Evolutionary conservation across 495 filamentous ascomycete species (phyloP), one percentile per base, ranked within the genome.

Genomic region (Daldinia caldariorum): DNA sequence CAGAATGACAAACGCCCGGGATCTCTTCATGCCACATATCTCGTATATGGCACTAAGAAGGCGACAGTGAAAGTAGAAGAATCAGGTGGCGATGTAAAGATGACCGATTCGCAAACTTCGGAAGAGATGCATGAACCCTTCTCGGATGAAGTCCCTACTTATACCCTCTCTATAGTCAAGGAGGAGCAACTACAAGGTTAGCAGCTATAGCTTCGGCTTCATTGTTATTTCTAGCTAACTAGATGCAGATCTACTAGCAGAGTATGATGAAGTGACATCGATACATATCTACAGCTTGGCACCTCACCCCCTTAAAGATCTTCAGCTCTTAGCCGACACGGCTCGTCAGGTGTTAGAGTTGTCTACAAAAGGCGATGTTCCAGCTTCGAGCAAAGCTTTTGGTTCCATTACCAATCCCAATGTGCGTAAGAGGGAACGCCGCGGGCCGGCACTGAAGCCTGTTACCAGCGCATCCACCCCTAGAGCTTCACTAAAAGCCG

Each of bases 241-340:
- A 9, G 16, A 20, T 22, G 20, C 67, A 97, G 93, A 88, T 77
- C 81, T 84, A 0, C 89, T 93, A 63, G 76, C 82, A 14, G 85
- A 87, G 13, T 97, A 93, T 64, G 83, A 90, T 39, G 82, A 87
- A 22, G 87, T 97, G 61, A 83, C 82, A 0, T 91, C 90, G 3
- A 89, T 97, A 59, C 92, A 97, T 74, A 80, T 98, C 53, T 98
- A 98, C 79, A 97, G 93, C 74, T 69, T 98, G 43, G 90, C 90
- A 38, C 86, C 91, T 1, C 84, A 87, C 32, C 82, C 87, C 2
- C 78, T 93, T 8, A 89, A 92, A 83, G 89, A 97, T 73, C 80
- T 97, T 35, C 88, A 92, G 74, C 75, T 90, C 8, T 83, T 97
- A 54, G 89, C 89, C 10, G 89, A 94, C 70, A 88, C 86, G 14